Base-by-base conservation (phyloP, 768 basidiomycete genomes). In the Russula sp. region DNA sequence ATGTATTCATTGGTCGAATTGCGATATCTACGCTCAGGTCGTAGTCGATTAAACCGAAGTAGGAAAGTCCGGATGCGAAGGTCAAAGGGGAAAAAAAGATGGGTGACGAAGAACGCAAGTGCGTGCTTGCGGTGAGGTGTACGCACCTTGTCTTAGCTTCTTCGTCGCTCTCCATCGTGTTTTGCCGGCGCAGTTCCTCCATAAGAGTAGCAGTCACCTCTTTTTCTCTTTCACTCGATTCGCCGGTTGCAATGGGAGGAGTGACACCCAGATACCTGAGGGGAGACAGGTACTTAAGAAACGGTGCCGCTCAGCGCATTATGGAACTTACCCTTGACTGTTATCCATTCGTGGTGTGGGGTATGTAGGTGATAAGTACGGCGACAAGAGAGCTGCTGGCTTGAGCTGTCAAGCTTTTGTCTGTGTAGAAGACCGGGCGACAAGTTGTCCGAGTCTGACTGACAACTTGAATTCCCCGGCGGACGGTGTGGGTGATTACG, bases 141-240 rank as follows among this genome's bases (percentile, higher is more conserved):
- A 64, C 45, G 27, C 32, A 97, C 96, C 96, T 87, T 65, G 84
- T 87, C 74, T 88, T 83, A 32, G 91, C 81, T 74, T 98, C 94
- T 58, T 91, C 88, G 65, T 93, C 90, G 51, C 81, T 85, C 76
- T 98, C 96, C 74, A 97, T 96, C 2, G 88, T 88, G 61, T 89
- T 88, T 71, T 96, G 88, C 51, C 83, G 78, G 70, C 85, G 82
- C 37, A 99, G 81, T 74, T 99, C 96, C 61, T 92, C 87, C 89
- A 98, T 91, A 57, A 99, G 78, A 6, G 90, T 88, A 18, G 79
- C 71, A 0, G 91, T 93, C 22, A 94, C 89, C 73, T 90, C 88
- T 73, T 86, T 88, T 76, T 94, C 91, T 69, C 86, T 81, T 63
- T 84, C 81, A 55, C 75, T 90, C 20, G 91, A 94, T 68, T 89